Evolutionary conservation across 2,329 filamentous ascomycete genomes (phyloP).

Genomic region (Beauveria pseudobassiana): DNA sequence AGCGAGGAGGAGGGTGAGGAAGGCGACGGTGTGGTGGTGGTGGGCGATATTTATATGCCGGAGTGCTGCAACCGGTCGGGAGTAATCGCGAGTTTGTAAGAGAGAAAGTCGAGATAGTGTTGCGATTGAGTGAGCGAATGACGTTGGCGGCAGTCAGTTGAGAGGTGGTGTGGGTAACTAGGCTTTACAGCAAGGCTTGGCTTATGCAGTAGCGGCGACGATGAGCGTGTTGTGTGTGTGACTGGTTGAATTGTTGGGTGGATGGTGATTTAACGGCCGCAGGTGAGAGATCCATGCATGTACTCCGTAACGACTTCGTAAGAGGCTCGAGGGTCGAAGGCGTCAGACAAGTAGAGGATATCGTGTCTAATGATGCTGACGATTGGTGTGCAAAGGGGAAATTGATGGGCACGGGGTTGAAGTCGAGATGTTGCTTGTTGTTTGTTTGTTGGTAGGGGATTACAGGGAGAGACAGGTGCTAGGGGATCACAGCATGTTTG

Average conservation of each 20-base stretch:
- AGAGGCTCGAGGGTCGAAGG: not conserved
- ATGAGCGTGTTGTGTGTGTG: not conserved
- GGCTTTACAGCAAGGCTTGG: not conserved
- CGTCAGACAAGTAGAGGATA: not conserved
- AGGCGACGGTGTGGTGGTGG: not conserved
- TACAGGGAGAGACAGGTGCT: no score
- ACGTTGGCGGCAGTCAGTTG: constrained; percentile 1
- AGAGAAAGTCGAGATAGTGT: constrained; percentile 8
- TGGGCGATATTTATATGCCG: not conserved
- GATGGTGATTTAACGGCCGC: not conserved
- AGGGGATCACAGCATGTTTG: not conserved
- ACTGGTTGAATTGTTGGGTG: constrained; percentile 6
- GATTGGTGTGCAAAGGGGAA: not conserved
- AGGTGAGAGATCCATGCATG: not conserved
- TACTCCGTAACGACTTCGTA: not conserved
- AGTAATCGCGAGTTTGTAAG: constrained; percentile 1
- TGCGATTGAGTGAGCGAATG: constrained; percentile 2
- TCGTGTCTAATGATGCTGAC: not conserved
- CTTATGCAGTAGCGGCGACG: constrained; percentile 1
- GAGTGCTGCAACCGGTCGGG: not conserved
- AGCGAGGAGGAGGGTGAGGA: not conserved
- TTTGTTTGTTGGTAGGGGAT: not conserved
- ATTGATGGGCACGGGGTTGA: not conserved
- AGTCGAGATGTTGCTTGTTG: not conserved
- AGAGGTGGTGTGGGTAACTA: constrained; percentile 3